Evolutionary conservation across 2,329 filamentous ascomycete genomes (phyloP), one percentile per base, ranked within the genome.

Genomic region (Chaetomiaceae sp.): DNA sequence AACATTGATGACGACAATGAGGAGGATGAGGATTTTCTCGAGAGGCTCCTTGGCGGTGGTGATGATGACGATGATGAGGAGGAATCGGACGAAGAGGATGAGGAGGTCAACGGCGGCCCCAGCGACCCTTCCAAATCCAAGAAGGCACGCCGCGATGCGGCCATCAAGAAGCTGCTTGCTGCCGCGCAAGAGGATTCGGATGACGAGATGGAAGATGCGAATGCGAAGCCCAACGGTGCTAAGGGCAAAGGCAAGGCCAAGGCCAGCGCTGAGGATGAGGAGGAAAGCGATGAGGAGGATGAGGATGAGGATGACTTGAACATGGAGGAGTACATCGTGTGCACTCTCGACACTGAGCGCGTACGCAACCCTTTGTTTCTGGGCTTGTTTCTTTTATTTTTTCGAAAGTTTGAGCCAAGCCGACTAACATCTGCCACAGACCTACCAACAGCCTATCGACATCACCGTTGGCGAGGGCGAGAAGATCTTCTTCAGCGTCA

Each of bases 381-480:
- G n/a, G n/a, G n/a, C n/a, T n/a, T n/a, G n/a, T n/a, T n/a, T n/a
- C n/a, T n/a, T n/a, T n/a, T n/a, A n/a, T n/a, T n/a, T n/a, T n/a
- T n/a, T n/a, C n/a, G n/a, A n/a, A n/a, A n/a, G n/a, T n/a, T n/a
- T 5, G 20, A 5, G 33, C 8, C 10, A 9, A 23, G n/a, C 1
- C 18, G 16, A 41, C 51, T 73, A 63, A 73, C 63, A 51, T 33
- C 20, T 37, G 29, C 9, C 50, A 42, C 65, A 97, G 94, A 83
- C 89, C 77, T 96, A 87, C 80, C 94, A 99, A 75, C 95, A 99
- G 74, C 76, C 94, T 43, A 83, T 99, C 55, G 90, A 99, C 73
- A 89, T 99, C 71, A 94, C 89, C 59, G 84, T 99, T 68, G 84
- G 82, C 65, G 88, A 96, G 70, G 82, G 87, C 63, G 94, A 99